Conservation (phyloP, 176 grass and related monocot species). For the Miscanthus lutarioriparius region DNA sequence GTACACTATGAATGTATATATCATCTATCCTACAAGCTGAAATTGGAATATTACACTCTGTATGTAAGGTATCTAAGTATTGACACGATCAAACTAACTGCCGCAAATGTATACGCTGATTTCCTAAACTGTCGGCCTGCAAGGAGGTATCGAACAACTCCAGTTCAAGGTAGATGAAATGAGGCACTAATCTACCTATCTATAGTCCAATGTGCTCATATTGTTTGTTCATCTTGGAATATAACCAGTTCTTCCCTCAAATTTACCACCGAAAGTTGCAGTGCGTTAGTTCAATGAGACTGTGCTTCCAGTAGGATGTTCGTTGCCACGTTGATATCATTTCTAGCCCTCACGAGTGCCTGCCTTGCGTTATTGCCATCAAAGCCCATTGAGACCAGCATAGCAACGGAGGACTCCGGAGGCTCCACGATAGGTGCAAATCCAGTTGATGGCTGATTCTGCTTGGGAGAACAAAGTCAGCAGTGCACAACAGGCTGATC, state of each 20-base stretch:
- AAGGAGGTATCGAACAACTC: slow-evolving; percentile 1
- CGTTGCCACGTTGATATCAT: slow-evolving; percentile 86
- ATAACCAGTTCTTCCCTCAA: slow-evolving; percentile 4
- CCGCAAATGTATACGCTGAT: not conserved
- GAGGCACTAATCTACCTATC: not conserved
- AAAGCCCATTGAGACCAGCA: slow-evolving; percentile 92
- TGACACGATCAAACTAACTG: slow-evolving; percentile 42
- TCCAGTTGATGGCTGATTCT: slow-evolving; percentile 40
- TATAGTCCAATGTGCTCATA: not conserved
- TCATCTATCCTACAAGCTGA: slow-evolving; percentile 36
- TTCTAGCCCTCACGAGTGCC: slow-evolving; percentile 73
- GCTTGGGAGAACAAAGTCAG: slow-evolving; percentile 33
- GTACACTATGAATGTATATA: slow-evolving; percentile 43
- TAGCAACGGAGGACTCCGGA: slow-evolving; percentile 77
- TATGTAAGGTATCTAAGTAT: slow-evolving; percentile 41
- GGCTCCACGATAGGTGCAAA: slow-evolving; percentile 64
- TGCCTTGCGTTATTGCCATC: slow-evolving; percentile 77
- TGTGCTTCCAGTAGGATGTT: slow-evolving; percentile 95
- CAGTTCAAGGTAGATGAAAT: slow-evolving; percentile 12
- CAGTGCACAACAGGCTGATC: not conserved
- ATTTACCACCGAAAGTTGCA: slow-evolving; percentile 22
- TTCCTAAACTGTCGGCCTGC: slow-evolving; percentile 24
- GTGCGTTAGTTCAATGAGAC: slow-evolving; percentile 43
- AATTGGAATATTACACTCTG: slow-evolving; percentile 22
- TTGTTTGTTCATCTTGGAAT: slow-evolving; percentile 21